Conservation (phyloP, 1,284 basidiomycete genomes). For the Papiliotrema fonsecae region DNA sequence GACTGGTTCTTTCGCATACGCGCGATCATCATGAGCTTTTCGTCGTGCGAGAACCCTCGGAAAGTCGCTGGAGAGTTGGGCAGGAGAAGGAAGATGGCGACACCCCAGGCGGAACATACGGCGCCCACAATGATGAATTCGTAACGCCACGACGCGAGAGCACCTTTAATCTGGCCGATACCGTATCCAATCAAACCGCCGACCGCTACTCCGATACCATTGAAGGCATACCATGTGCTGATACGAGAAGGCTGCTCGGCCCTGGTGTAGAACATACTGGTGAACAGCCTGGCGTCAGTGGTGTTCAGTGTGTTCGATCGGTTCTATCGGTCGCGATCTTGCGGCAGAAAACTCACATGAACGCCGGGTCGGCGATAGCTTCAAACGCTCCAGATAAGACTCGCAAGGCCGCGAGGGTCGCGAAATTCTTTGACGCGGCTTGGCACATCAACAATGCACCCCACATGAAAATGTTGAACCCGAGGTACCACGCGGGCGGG, state of each 20-base stretch:
- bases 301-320: too few species aligned
- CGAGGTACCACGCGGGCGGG: conserved; percentile 51
- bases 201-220: conserved; percentile 45
- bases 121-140: conserved; percentile 48
- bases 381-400: conserved; percentile 50
- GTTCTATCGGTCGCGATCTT: too few species aligned
- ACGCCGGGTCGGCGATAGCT: conserved; percentile 48
- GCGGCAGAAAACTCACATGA: too few species aligned
- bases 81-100: conserved; percentile 35
- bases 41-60: conserved; percentile 43
- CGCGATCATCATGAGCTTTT: conserved; percentile 48
- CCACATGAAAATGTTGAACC: conserved; percentile 52
- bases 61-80: conserved; percentile 44
- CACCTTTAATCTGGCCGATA: conserved; percentile 43
- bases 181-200: conserved; percentile 35
- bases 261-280: conserved; percentile 43
- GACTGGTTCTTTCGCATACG: conserved; percentile 47
- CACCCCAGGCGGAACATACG: conserved; percentile 38
- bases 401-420: conserved; percentile 48
- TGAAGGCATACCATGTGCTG: conserved; percentile 42
- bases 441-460: conserved; percentile 48
- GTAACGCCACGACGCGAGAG: conserved; percentile 46
- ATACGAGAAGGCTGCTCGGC: conserved; percentile 45
- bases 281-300: conserved; percentile 32
- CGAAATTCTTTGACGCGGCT: conserved; percentile 50